These are phyloP conservation scores for Penicillium janthinellum DNA, from an alignment of 2,329 filamentous ascomycete genomes.

Conservation along the genomic window DNA sequence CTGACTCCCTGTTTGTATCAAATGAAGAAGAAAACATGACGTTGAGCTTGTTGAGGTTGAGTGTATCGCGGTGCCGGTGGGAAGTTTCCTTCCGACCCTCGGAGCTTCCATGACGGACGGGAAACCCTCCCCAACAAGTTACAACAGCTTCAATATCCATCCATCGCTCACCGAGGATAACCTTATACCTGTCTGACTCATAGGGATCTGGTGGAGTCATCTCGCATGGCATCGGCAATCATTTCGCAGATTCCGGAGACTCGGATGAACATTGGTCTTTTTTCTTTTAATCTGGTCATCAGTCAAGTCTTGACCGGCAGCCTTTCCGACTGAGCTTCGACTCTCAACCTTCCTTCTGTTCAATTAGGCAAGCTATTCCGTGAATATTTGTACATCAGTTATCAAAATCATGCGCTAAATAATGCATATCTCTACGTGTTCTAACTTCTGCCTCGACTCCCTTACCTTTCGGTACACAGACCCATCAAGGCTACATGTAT, in stretches of 20 bases:
- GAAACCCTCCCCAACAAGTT: conserved; percentile 17
- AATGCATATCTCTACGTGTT: neutral
- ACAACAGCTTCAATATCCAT: neutral
- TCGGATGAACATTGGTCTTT: neutral
- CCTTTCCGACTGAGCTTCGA: neutral
- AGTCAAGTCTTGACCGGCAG: neutral
- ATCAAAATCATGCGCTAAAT: neutral
- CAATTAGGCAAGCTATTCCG: neutral
- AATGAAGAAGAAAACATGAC: neutral
- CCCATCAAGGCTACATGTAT: no score
- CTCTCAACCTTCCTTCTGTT: neutral
- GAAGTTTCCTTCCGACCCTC: conserved; percentile 20
- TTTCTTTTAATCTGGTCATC: neutral
- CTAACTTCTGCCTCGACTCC: no score
- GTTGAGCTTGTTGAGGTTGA: conserved; percentile 20
- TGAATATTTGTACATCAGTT: neutral
- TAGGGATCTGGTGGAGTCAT: neutral
- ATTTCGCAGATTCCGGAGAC: neutral
- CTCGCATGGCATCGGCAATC: neutral
- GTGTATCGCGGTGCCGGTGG: neutral
- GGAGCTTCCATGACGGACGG: conserved; percentile 4
- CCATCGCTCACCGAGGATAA: conserved; percentile 25
- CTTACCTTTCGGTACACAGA: no score
- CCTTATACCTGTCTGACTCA: conserved; percentile 11
- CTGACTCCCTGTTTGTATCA: neutral